Base-by-base conservation (phyloP, 2,329 filamentous ascomycete genomes). In the Xylaria sp. region DNA sequence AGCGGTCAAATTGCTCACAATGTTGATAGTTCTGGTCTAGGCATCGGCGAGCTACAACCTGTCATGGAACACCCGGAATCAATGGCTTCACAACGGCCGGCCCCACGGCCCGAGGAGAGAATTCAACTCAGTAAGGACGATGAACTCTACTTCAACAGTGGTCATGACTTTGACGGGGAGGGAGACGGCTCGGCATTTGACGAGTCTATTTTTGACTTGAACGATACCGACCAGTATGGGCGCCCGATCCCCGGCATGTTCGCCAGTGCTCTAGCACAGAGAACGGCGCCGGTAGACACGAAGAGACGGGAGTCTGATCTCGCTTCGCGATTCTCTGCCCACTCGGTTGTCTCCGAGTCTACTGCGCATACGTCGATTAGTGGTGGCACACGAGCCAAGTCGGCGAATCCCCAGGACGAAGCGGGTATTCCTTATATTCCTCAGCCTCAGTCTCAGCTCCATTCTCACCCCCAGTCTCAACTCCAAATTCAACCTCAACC, bases 101-200 rank as follows among this genome's bases (percentile, higher is more conserved):
- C 59, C 19, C 62, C 63, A 52, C 58, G 55, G 47, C 59, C 52
- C 35, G 52, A 59, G 3, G 58, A 59, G 35, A 63, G 52, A 50
- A 60, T 55, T 44, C 61, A 56, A 35, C 65, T 70, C 10, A 61
- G 67, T 35, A 66, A 75, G 54, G 80, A 83, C 39, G 85, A 88
- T 65, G 87, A 90, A 63, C 75, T 90, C 35, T 90, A 90, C 70
- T 91, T 87, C 68, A 85, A 89, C 63, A 85, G 85, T 68, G 86
- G 85, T 11, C 79, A 82, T 53, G 80, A 79, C 59, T 73, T 83
- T 6, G 78, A 78, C 54, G 75, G 79, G 2, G 77, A 80, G 59
- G 79, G 78, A 16, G 82, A 87, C 34, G 78, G 78, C 1, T 76
- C 77, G 0, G 77, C 81, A 1, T 90, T 91, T 70, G 87, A 91